phyloP scores from a whole-genome alignment of 176 grass and related monocot genomes.

The Thinopyrum elongatum region DNA sequence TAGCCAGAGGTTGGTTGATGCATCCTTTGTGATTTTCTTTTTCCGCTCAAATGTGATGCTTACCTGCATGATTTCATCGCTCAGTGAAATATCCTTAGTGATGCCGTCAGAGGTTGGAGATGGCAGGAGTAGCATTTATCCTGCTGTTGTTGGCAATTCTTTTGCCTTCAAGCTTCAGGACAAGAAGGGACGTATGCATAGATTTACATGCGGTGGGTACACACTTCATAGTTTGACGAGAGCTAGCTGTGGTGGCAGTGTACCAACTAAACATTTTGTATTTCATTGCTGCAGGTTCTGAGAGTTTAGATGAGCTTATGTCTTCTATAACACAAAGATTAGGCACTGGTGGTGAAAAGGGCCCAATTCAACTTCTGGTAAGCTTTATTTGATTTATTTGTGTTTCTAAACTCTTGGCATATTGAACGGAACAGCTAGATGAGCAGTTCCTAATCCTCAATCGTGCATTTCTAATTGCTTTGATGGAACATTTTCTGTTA shows the following conservation, averaged over 20 bases:
- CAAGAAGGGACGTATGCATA: conserved; percentile 73
- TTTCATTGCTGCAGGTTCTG: conserved; percentile 45
- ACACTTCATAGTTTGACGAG: conserved; percentile 15
- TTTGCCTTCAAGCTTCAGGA: conserved; percentile 84
- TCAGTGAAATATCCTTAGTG: conserved; percentile 72
- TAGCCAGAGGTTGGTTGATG: conserved; percentile 55
- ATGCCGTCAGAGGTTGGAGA: conserved; percentile 69
- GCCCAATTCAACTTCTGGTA: conserved; percentile 80
- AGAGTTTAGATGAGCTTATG: conserved; percentile 64
- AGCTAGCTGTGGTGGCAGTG: neutral
- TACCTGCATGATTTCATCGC: conserved; percentile 21
- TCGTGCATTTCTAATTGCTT: neutral
- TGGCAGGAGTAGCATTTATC: conserved; percentile 52
- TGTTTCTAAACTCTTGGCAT: neutral
- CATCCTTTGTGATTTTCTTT: conserved; percentile 15
- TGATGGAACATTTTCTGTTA: neutral
- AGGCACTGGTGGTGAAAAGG: conserved; percentile 40
- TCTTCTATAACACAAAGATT: conserved; percentile 59
- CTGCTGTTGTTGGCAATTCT: conserved; percentile 65
- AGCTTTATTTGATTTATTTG: conserved; percentile 12
- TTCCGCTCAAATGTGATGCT: neutral
- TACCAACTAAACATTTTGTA: conserved; percentile 14
- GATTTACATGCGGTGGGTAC: conserved; percentile 85
- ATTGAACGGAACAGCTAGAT: neutral
- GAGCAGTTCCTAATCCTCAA: conserved; percentile 8